A percentile compares a stretch with the other conserved stretches of the same genome.
phyloP scores from a whole-genome alignment of 306 rosid genomes.

The Gynostemma pentaphyllum region DNA sequence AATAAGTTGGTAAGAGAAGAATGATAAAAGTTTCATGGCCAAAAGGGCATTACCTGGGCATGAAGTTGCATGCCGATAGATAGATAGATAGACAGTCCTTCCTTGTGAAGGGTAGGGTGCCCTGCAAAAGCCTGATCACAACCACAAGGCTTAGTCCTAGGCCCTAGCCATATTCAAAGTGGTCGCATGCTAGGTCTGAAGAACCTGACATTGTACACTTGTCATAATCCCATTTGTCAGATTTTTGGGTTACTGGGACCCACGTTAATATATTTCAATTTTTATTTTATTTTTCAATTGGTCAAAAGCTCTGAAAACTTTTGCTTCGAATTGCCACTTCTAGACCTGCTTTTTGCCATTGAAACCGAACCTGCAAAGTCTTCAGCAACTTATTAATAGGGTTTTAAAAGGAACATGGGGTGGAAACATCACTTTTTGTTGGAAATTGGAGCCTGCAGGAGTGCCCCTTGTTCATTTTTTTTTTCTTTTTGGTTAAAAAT shows the following conservation, averaged over 20 bases:
- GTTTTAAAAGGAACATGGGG: not conserved
- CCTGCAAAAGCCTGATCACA: no score
- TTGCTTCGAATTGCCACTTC: not conserved
- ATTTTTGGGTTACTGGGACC: not conserved
- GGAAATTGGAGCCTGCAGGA: not conserved
- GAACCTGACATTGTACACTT: not conserved
- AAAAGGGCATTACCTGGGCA: not conserved
- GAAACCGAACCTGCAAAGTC: not conserved
- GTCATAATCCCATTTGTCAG: not conserved
- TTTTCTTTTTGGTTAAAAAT: no score
- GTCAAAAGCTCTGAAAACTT: not conserved
- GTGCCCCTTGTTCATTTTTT: not conserved
- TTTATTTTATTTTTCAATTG: not conserved
- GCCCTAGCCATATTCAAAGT: no score
- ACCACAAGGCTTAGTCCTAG: not conserved
- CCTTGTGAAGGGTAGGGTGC: not conserved
- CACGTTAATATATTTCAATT: no score
- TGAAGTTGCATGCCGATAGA: not conserved
- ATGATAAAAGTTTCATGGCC: not conserved
- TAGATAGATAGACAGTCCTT: not conserved
- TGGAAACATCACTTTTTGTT: not conserved
- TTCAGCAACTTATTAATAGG: not conserved
- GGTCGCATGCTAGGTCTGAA: not conserved
- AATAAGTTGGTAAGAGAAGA: constrained; percentile 3
- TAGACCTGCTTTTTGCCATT: not conserved